Percentiles rank a stretch among this genome's conserved stretches.
phyloP scores from a whole-genome alignment of 345 rosid species.

The Turnera subulata region DNA sequence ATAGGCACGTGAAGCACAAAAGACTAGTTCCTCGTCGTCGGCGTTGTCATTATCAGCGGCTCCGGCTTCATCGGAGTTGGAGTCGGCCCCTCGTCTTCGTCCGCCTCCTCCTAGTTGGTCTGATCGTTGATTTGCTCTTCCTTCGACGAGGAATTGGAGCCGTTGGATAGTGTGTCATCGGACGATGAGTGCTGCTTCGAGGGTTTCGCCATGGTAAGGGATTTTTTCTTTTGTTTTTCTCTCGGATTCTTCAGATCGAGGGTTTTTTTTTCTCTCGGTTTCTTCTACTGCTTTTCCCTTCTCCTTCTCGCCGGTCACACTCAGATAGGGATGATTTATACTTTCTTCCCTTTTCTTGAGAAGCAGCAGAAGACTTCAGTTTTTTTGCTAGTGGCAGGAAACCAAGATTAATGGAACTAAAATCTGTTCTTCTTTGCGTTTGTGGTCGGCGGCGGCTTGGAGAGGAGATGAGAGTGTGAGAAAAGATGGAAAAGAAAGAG shows the following conservation, averaged over 20 bases:
- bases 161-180: slow-evolving; percentile 58
- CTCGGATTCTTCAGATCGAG: slow-evolving; percentile 30
- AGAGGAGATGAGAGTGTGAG: too few species aligned
- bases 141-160: slow-evolving; percentile 47
- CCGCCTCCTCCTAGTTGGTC: slow-evolving; percentile 66
- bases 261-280: too few species aligned
- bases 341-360: too few species aligned
- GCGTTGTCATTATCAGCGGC: slow-evolving; percentile 17
- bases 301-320: too few species aligned
- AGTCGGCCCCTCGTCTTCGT: slow-evolving; percentile 83
- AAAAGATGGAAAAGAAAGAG: too few species aligned
- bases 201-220: slow-evolving; percentile 35
- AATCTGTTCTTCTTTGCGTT: too few species aligned
- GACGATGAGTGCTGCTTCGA: slow-evolving; percentile 62
- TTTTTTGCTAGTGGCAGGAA: too few species aligned
- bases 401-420: too few species aligned
- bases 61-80: slow-evolving; percentile 51
- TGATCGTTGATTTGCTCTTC: slow-evolving; percentile 65
- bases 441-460: too few species aligned
- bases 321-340: too few species aligned
- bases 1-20: neutral
- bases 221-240: neutral
- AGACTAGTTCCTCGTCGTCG: slow-evolving; percentile 39
- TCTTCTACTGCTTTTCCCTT: too few species aligned
- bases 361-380: too few species aligned